Evolutionary conservation across 306 rosid genomes (phyloP).

Genomic region (Prosopis cineraria): DNA sequence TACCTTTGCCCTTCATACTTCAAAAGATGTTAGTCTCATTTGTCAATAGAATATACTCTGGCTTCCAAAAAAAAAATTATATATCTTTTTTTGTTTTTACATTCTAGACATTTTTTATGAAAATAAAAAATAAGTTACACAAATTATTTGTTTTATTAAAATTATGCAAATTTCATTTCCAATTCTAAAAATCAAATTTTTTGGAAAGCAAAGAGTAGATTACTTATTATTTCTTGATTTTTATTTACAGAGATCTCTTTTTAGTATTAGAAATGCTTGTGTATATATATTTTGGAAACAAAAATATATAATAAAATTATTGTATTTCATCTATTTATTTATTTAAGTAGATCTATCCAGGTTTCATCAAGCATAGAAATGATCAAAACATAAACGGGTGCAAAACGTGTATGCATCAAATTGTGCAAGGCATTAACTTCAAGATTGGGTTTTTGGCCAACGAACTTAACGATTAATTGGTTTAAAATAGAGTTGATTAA

Average conservation of each 20-base stretch:
- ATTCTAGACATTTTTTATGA: neutral
- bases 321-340: neutral
- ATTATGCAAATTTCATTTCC: neutral
- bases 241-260: neutral
- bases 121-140: neutral
- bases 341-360: neutral
- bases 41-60: too few relatives aligned
- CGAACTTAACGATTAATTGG: neutral
- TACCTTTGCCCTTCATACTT: too few relatives aligned
- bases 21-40: too few relatives aligned
- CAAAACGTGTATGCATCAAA: neutral
- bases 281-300: neutral
- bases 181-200: neutral
- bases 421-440: neutral
- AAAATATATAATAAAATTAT: too few relatives aligned
- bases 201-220: neutral
- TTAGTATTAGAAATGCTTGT: neutral
- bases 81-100: too few relatives aligned
- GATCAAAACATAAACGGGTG: neutral
- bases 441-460: neutral
- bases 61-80: too few relatives aligned
- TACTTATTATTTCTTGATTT: neutral
- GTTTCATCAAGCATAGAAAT: neutral
- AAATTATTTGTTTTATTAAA: neutral
- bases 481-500: neutral